Conservation (phyloP, 306 rosid genomes). For the Arachis stenosperma region DNA sequence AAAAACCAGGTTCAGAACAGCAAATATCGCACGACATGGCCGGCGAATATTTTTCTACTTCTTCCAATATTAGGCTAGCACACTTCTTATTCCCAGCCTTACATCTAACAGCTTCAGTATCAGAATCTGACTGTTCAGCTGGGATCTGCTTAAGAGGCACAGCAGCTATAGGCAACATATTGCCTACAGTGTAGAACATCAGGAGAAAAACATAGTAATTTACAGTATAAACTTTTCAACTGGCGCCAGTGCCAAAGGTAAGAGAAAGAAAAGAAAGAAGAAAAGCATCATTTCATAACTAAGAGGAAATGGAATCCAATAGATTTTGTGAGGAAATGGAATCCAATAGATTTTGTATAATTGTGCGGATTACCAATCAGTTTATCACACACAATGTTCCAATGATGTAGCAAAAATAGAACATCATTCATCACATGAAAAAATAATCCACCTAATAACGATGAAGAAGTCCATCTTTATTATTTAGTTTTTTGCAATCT, state of each 20-base stretch:
- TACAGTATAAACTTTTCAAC: slow-evolving; percentile 7
- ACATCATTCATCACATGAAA: background rate
- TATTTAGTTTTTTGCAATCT: background rate
- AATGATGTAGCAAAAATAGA: background rate
- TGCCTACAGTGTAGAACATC: slow-evolving; percentile 44
- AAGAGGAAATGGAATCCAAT: background rate
- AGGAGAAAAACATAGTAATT: background rate
- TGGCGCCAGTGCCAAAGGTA: background rate
- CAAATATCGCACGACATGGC: slow-evolving; percentile 74
- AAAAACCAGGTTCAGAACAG: slow-evolving; percentile 73
- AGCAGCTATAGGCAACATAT: slow-evolving; percentile 33
- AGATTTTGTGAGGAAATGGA: background rate
- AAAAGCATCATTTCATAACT: background rate
- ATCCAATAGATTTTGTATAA: background rate
- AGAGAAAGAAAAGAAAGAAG: background rate
- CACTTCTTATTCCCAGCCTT: slow-evolving; percentile 73
- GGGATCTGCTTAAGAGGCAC: slow-evolving; percentile 55
- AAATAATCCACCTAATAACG: slow-evolving; percentile 41
- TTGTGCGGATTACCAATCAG: background rate
- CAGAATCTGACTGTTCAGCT: slow-evolving; percentile 42
- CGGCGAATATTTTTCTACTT: slow-evolving; percentile 41
- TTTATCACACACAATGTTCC: background rate
- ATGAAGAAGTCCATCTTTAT: background rate
- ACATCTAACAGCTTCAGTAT: slow-evolving; percentile 49
- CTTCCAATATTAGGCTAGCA: slow-evolving; percentile 47